phyloP scores from a whole-genome alignment of 495 filamentous ascomycete genomes.

The Penicillium flavigenum region DNA sequence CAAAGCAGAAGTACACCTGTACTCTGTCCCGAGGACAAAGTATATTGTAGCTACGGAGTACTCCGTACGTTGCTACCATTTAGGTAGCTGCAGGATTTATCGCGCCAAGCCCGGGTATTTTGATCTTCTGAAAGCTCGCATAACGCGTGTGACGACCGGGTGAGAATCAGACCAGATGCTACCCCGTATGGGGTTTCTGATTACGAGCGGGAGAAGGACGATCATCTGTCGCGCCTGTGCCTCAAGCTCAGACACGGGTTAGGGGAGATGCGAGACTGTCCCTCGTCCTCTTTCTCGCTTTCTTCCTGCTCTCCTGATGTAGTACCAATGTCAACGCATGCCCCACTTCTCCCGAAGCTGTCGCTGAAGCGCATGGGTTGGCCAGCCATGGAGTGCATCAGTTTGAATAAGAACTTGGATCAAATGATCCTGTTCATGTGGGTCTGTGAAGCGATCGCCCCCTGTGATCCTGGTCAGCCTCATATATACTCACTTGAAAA shows the following conservation, averaged over 20 bases:
- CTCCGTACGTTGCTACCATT: neutral
- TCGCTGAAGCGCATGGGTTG: conserved; percentile 25
- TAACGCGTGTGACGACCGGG: neutral
- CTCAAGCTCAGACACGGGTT: neutral
- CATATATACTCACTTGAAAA: neutral
- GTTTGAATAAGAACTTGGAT: conserved; percentile 25
- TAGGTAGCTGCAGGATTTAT: neutral
- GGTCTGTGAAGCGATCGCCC: conserved; percentile 29
- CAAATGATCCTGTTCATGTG: conserved; percentile 24
- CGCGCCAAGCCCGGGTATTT: neutral
- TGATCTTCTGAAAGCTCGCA: neutral
- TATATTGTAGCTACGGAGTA: neutral
- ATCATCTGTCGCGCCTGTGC: neutral
- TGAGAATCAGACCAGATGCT: neutral
- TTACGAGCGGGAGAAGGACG: neutral
- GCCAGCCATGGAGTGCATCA: conserved; percentile 26
- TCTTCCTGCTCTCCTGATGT: neutral
- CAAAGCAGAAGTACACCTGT: conserved; percentile 1
- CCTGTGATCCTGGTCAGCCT: conserved; percentile 15
- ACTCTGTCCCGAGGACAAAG: neutral
- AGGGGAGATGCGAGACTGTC: neutral
- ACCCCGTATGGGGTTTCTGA: neutral
- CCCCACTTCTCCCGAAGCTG: conserved; percentile 29
- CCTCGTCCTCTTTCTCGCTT: neutral
- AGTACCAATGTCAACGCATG: conserved; percentile 14